Evolutionary conservation across 495 filamentous ascomycete species (phyloP), one percentile per base, ranked within the genome.

Genomic region (Lepraria neglecta): DNA sequence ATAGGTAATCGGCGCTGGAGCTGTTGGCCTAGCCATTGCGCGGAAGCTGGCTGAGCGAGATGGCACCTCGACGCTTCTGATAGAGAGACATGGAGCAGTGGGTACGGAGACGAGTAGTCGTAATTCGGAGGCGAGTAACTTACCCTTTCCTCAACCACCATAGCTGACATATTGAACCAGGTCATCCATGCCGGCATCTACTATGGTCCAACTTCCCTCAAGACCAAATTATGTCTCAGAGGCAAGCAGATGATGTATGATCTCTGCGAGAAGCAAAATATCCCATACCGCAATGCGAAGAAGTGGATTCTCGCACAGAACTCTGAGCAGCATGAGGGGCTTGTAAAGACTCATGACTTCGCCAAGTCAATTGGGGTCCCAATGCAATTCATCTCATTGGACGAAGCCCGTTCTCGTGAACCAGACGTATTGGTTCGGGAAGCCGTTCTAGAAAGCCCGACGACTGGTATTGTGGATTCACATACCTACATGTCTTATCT

Each of bases 241-340:
- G 94, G 94, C 60, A 82, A 83, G 56, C 67, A 85, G 45, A 76
- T 89, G 73, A 76, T 98, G 65, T 98, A 98, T 74, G 77, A 78
- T 11, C 82, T 92, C 54, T 97, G 92, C 78, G 68, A 75, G 1
- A 71, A 74, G 21, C 74, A 88, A 68, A 64, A 69, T 44, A 87
- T 97, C 56, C 86, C 87, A 0, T 80, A 91, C 75, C 76, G 76
- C 61, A 87, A 86, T 69, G 85, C 81, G 21, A 91, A 90, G 48
- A 98, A 98, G 78, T 96, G 95, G 91, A 86, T 98, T 65, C 86
- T 98, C 0, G 92, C 94, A 2, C 95, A 98, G 74, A 84, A 82
- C 52, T 74, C 76, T 10, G 73, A 76, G 43, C 88, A 97, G 71
- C 82, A 80, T 73, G 81, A 78, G 30, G 82, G 80, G 1, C 81